Percentiles rank a stretch among this genome's conserved stretches.
Evolutionary conservation across 345 rosid species (phyloP).

Genomic region (Aquilaria sinensis): DNA sequence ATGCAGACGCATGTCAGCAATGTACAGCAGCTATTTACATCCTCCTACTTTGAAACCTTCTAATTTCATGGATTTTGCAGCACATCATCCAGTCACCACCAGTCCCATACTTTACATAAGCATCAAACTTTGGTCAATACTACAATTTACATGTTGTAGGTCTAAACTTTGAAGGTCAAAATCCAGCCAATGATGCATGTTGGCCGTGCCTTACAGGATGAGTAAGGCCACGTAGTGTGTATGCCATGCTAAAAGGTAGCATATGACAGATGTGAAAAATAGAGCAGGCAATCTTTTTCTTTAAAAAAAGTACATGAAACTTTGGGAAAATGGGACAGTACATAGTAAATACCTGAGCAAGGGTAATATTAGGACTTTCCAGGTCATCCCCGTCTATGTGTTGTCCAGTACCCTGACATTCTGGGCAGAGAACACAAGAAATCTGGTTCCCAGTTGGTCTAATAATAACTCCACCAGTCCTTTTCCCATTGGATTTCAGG

Average conservation of each 20-base stretch:
- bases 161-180: neutral
- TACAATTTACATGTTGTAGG: constrained; percentile 13
- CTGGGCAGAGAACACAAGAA: constrained; percentile 76
- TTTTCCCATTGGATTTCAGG: constrained; percentile 29
- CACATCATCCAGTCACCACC: constrained; percentile 4
- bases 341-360: constrained; percentile 63
- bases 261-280: too few relatives aligned
- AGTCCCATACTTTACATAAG: neutral
- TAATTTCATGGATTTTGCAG: neutral
- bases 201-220: too few relatives aligned
- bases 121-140: constrained; percentile 5
- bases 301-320: too few relatives aligned
- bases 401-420: constrained; percentile 89
- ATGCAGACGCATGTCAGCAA: constrained; percentile 23
- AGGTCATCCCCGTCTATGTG: constrained; percentile 44
- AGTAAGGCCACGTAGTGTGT: too few relatives aligned
- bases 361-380: constrained; percentile 57
- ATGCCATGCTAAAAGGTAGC: too few relatives aligned
- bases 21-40: constrained; percentile 22
- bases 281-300: too few relatives aligned
- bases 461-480: constrained; percentile 23
- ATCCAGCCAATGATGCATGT: too few relatives aligned
- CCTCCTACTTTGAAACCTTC: neutral
- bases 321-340: too few relatives aligned
- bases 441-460: constrained; percentile 29